Base-by-base conservation (phyloP, 2,329 filamentous ascomycete species). In the Akanthomyces muscarius region DNA sequence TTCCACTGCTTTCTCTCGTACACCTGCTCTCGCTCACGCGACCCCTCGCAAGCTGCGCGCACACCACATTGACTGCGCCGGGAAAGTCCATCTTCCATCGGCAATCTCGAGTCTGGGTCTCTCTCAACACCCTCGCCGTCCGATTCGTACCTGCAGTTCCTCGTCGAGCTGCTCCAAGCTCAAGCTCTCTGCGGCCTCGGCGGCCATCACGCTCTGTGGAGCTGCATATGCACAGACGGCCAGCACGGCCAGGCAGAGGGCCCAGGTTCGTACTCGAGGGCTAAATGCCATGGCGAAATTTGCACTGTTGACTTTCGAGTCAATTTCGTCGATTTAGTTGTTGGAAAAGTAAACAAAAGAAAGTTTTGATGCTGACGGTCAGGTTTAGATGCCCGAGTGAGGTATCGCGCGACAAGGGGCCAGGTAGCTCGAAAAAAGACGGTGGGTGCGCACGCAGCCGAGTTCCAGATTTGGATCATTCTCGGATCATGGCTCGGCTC, bases 91-190 rank as follows among this genome's bases (percentile, higher is more conserved):
- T 48, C 2, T n/a, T 41, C n/a, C n/a, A 11, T 36, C 42, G 23
- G 25, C 28, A 42, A 14, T 41, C 44, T 48, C 21, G 23, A 25
- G 5, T 25, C 18, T n/a, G 30, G 14, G 16, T 6, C 23, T 55
- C 42, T 23, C 25, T 42, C 45, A 13, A 25, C 10, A n/a, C 18
- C 18, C 18, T n/a, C 52, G 23, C 42, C 36, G 4, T 16, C 23
- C 7, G 28, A 25, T 44, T 23, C 71, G 51, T 71, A 84, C 83
- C 83, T 94, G 90, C 53, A 96, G 81, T 76, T 89, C 82, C 68
- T 89, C 86, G 69, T 92, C 89, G 52, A 96, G 84, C 74, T 90
- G 84, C 23, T 86, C 82, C 44, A 90, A 75, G 68, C 81, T 86
- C 72, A 88, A 62, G 38, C 65, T 68, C 28, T 75, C 71, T 5